Conservation (phyloP, 768 basidiomycete genomes). For the Obba rivulosa region DNA sequence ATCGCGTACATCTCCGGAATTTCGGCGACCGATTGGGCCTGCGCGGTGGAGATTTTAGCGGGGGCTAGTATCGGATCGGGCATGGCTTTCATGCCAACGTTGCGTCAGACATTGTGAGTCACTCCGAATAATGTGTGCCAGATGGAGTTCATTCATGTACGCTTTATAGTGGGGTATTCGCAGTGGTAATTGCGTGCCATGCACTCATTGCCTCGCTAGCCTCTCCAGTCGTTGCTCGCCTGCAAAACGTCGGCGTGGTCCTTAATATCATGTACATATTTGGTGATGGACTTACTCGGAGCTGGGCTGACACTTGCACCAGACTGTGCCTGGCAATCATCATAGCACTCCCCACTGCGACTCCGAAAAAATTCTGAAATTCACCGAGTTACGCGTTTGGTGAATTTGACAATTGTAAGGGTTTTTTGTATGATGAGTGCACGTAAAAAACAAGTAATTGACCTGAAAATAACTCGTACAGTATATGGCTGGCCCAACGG, state of each 20-base stretch:
- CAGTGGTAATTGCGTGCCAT: slow-evolving; percentile 27
- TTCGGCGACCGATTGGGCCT: slow-evolving; percentile 34
- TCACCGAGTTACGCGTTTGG: slow-evolving; percentile 56
- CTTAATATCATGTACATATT: slow-evolving; percentile 30
- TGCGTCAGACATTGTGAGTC: slow-evolving; percentile 23
- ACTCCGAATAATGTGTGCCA: not conserved
- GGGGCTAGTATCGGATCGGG: slow-evolving; percentile 29
- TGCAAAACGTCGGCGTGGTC: slow-evolving; percentile 30
- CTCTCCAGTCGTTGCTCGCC: slow-evolving; percentile 26
- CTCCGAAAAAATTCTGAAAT: slow-evolving; percentile 56
- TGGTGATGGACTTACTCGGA: too few species aligned
- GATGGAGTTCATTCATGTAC: not conserved
- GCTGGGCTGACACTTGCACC: not conserved
- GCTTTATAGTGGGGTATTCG: slow-evolving; percentile 26
- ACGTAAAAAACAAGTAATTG: not conserved
- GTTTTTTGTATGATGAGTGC: not conserved
- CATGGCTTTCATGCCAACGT: slow-evolving; percentile 21
- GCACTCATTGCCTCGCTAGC: slow-evolving; percentile 29
- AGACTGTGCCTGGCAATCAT: slow-evolving; percentile 28
- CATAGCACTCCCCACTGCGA: slow-evolving; percentile 55
- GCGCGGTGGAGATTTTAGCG: slow-evolving; percentile 34
- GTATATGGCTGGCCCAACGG: slow-evolving; percentile 46
- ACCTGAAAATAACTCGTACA: slow-evolving; percentile 32
- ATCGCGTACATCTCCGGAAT: slow-evolving; percentile 30
- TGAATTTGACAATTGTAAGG: slow-evolving; percentile 53